Conservation (phyloP, 2,329 filamentous ascomycete species). For the Paecilomyces fulvus region DNA sequence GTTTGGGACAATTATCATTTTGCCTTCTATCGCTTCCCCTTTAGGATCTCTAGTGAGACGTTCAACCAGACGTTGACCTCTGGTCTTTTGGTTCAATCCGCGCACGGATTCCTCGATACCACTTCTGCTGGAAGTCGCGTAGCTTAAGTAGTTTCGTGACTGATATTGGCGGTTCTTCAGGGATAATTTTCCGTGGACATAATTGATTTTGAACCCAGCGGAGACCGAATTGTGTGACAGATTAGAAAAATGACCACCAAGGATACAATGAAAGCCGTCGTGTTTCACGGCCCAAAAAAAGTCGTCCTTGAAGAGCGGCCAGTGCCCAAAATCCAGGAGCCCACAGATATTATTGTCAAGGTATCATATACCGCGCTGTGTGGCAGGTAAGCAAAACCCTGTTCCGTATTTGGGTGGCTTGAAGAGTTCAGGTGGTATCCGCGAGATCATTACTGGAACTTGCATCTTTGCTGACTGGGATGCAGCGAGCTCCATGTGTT, state of each 20-base stretch:
- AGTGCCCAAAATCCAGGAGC: slow-evolving; percentile 62
- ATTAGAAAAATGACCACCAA: slow-evolving; percentile 18
- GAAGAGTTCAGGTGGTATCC: not conserved
- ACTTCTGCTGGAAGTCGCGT: not conserved
- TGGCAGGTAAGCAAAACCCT: slow-evolving; percentile 56
- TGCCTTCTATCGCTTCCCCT: not conserved
- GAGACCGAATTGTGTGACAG: not conserved
- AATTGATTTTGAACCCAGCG: not conserved
- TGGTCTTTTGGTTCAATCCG: not conserved
- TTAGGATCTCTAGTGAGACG: not conserved
- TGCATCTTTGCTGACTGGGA: not conserved
- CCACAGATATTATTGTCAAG: slow-evolving; percentile 72
- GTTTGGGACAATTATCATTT: not conserved
- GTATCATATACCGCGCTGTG: slow-evolving; percentile 78
- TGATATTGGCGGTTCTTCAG: not conserved
- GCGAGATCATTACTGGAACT: not conserved
- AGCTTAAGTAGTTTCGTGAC: not conserved
- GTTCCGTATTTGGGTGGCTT: not conserved
- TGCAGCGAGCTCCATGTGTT: slow-evolving; percentile 75
- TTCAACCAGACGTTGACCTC: not conserved
- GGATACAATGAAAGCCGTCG: slow-evolving; percentile 73
- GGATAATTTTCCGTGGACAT: not conserved
- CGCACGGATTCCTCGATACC: not conserved
- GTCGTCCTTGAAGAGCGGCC: slow-evolving; percentile 72
- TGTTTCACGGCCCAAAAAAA: slow-evolving; percentile 72